Evolutionary conservation across 2,329 filamentous ascomycete species (phyloP).

Genomic region (Myriosclerotinia curreyana): DNA sequence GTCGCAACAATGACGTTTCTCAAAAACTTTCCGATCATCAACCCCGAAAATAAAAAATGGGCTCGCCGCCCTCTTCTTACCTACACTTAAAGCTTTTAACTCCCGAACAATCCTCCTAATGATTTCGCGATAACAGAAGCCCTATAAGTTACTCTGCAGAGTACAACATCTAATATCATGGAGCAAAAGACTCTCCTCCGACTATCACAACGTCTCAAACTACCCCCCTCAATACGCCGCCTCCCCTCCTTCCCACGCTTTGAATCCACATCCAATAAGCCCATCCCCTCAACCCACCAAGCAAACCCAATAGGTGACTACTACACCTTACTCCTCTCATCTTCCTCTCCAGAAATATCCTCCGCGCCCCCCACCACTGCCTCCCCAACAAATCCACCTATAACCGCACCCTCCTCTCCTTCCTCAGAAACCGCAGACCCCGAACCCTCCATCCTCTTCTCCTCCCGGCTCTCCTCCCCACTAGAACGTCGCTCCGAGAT

Average conservation of each 20-base stretch:
- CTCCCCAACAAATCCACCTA: slow-evolving; percentile 28
- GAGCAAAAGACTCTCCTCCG: slow-evolving; percentile 34
- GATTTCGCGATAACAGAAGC: slow-evolving; percentile 30
- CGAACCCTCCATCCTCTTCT: slow-evolving; percentile 72
- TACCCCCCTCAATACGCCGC: slow-evolving; percentile 23
- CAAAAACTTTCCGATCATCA: slow-evolving; percentile 9
- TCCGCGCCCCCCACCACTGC: slow-evolving; percentile 30
- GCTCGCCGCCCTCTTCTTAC: neutral
- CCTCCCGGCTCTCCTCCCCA: slow-evolving; percentile 72
- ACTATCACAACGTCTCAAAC: slow-evolving; percentile 28
- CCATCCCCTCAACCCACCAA: slow-evolving; percentile 31
- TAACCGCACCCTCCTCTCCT: slow-evolving; percentile 21
- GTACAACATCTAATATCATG: slow-evolving; percentile 25
- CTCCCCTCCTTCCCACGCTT: slow-evolving; percentile 19
- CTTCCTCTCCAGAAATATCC: slow-evolving; percentile 39
- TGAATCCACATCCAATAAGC: slow-evolving; percentile 23
- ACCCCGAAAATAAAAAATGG: slow-evolving; percentile 15
- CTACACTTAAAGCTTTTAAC: neutral
- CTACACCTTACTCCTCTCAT: slow-evolving; percentile 56
- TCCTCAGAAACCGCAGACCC: slow-evolving; percentile 20
- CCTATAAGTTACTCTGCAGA: neutral
- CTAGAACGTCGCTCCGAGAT: slow-evolving; percentile 62
- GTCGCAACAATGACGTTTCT: slow-evolving; percentile 20
- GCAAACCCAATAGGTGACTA: slow-evolving; percentile 54
- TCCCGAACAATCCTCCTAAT: slow-evolving; percentile 21